Conservation (phyloP, 192 early-diverging fungal genomes). For the Chytriomyces hyalinus region DNA sequence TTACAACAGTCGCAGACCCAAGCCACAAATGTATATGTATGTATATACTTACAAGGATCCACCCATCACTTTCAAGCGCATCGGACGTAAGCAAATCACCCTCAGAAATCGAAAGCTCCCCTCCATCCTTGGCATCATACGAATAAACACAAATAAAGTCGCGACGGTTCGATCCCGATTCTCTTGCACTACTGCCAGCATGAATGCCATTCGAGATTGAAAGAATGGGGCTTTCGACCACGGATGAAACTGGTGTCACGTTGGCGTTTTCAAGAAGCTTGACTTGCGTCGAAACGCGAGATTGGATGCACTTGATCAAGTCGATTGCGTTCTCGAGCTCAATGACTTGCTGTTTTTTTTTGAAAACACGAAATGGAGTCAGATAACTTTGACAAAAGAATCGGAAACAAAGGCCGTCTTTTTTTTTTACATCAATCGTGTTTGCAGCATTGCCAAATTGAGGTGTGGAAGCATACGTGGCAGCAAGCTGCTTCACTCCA, state of each 20-base stretch:
- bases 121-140: slow-evolving; percentile 46
- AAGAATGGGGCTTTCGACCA: slow-evolving; percentile 13
- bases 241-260: slow-evolving; percentile 9
- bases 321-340: slow-evolving; percentile 52
- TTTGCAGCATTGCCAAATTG: slow-evolving; percentile 43
- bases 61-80: slow-evolving; percentile 43
- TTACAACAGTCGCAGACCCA: too few relatives aligned
- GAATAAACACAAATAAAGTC: slow-evolving; percentile 43
- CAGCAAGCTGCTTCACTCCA: slow-evolving; percentile 40
- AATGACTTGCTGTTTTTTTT: slow-evolving; percentile 38
- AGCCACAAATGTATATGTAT: neutral
- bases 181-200: neutral
- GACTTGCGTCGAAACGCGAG: slow-evolving; percentile 37
- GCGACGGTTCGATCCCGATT: neutral
- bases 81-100: slow-evolving; percentile 50
- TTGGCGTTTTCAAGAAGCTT: slow-evolving; percentile 39
- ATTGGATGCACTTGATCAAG: slow-evolving; percentile 39
- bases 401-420: too few relatives aligned
- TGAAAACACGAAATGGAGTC: neutral
- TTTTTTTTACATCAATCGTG: slow-evolving; percentile 38
- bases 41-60: slow-evolving; percentile 43
- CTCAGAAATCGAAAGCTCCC: slow-evolving; percentile 43
- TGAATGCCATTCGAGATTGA: slow-evolving; percentile 34
- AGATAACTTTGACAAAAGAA: neutral
- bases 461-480: slow-evolving; percentile 43